Evolutionary conservation across 768 basidiomycete species (phyloP), one percentile per base, ranked within the genome.

Genomic region (Leucosporidium scottii): DNA sequence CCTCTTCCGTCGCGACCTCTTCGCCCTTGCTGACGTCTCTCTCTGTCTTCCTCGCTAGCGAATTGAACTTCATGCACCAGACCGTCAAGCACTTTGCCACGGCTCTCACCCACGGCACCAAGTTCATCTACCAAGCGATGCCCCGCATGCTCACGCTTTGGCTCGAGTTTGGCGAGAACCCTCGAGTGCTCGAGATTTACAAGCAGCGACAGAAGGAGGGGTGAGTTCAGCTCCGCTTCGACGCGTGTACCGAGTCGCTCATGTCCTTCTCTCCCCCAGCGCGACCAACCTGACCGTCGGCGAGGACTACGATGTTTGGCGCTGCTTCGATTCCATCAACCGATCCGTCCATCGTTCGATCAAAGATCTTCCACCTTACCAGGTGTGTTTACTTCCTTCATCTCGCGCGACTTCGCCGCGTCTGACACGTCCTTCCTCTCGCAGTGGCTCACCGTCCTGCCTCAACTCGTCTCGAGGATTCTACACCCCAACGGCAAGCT

Each of bases 391-490:
- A 4, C n/a, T 9, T 23, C n/a, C 9, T 17, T 28, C 7, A 2
- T 10, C 13, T 23, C n/a, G 13, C 21, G n/a, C 15, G 8, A 44
- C 25, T 64, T 39, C 54, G 34, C 23, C 36, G 60, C 62, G 15
- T 61, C 28, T 54, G 34, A 10, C 12, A 1, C 7, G 9, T 34
- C n/a, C 49, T 2, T 48, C 6, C 48, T 53, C 15, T 17, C 15
- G 28, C 66, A 98, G 93, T 98, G 94, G 92, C 89, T 86, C 73
- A 93, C 89, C 0, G 93, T 92, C 1, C 93, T 97, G 70, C 93
- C 93, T 4, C 96, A 98, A 81, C 90, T 98, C 61, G 91, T 93
- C 20, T 98, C 94, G 20, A 85, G 96, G 12, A 87, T 99, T 39
- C 88, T 87, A 18, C 90, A 96, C 71, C 79, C 77, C 6, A 87